phyloP scores from a whole-genome alignment of 164 flowering plant species.

The Aristolochia fimbriata region DNA sequence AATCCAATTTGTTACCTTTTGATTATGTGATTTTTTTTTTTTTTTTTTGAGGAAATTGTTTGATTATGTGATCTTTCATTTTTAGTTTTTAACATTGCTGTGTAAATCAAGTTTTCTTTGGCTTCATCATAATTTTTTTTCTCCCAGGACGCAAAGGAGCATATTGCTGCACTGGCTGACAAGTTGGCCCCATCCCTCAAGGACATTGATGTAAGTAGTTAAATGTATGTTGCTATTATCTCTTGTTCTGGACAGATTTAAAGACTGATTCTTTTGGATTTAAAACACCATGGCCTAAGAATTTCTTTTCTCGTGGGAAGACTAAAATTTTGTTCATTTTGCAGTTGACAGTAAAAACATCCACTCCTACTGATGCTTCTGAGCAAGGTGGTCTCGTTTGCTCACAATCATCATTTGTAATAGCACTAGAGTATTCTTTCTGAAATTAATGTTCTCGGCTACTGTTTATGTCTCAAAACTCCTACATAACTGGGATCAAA shows the following conservation, averaged over 20 bases:
- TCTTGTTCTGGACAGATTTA: not conserved
- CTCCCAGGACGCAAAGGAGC: slow-evolving; percentile 93
- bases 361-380: slow-evolving; percentile 44
- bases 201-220: slow-evolving; percentile 68
- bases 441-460: too few relatives aligned
- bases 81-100: too few relatives aligned
- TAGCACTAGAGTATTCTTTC: too few relatives aligned
- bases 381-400: slow-evolving; percentile 66
- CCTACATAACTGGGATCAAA: too few relatives aligned
- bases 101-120: not conserved
- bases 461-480: too few relatives aligned
- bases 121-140: slow-evolving; percentile 4
- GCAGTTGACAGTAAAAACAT: slow-evolving; percentile 63
- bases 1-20: too few relatives aligned
- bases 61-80: too few relatives aligned
- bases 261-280: not conserved
- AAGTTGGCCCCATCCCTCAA: slow-evolving; percentile 81
- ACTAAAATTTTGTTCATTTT: not conserved
- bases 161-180: slow-evolving; percentile 88
- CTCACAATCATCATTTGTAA: too few relatives aligned
- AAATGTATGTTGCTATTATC: too few relatives aligned
- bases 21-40: too few relatives aligned
- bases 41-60: too few relatives aligned
- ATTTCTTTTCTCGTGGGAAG: too few relatives aligned
- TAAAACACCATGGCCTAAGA: not conserved